Percentiles rank a stretch among this genome's conserved stretches.
Evolutionary conservation across 495 filamentous ascomycete genomes (phyloP).

Genomic region (Aspergillus funiculosus): DNA sequence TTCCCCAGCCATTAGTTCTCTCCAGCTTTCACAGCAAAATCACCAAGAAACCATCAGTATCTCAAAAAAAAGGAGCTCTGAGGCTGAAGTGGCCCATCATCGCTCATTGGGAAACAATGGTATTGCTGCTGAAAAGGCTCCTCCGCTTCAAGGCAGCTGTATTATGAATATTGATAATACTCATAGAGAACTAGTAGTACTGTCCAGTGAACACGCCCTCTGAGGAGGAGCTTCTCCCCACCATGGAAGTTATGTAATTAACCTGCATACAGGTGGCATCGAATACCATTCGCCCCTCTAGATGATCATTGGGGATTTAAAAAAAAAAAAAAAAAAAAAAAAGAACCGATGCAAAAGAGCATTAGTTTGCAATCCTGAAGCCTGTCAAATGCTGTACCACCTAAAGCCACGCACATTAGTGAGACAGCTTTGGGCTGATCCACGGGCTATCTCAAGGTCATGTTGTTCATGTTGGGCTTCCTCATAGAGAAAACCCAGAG

Average conservation of each 20-base stretch:
- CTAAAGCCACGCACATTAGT: conserved; percentile 20
- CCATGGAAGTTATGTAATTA: conserved; percentile 2
- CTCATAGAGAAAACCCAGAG: conserved; percentile 15
- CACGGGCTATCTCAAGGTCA: conserved; percentile 4
- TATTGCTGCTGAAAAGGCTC: no score
- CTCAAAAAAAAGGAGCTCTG: no score
- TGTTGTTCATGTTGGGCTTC: not conserved
- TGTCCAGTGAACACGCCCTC: not conserved
- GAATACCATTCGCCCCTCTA: conserved; percentile 1
- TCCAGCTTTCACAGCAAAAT: not conserved
- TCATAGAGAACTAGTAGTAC: no score
- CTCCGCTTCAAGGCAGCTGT: no score
- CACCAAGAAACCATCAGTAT: not conserved
- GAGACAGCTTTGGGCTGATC: conserved; percentile 17
- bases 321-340: not conserved
- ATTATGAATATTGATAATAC: no score
- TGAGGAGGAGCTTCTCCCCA: not conserved
- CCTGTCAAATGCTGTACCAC: conserved; percentile 14
- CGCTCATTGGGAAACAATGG: no score
- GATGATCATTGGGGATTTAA: conserved; percentile 9
- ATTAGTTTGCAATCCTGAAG: conserved; percentile 20
- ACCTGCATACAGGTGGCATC: conserved; percentile 3
- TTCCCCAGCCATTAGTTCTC: no score
- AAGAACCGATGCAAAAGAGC: conserved; percentile 13
- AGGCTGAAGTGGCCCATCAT: no score